phyloP scores from a whole-genome alignment of 495 filamentous ascomycete genomes.

The Rhizodiscina lignyota region DNA sequence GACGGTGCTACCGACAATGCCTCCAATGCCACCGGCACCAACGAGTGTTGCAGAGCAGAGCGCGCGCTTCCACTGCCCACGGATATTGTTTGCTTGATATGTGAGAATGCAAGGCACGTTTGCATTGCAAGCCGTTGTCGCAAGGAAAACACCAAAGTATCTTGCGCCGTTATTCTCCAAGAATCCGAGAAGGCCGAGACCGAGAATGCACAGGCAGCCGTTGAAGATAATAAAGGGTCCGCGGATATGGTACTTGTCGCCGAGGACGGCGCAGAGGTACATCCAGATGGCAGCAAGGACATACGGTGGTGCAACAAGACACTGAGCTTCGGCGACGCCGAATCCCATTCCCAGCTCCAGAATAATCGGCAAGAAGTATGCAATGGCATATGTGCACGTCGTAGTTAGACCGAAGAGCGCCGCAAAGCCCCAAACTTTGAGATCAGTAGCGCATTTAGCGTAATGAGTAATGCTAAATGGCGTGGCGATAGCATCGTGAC shows the following conservation, averaged over 20 bases:
- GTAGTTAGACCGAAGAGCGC: constrained; percentile 42
- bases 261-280: constrained; percentile 32
- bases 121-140: constrained; percentile 40
- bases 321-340: constrained; percentile 36
- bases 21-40: constrained; percentile 39
- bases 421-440: constrained; percentile 46
- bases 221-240: constrained; percentile 43
- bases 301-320: constrained; percentile 47
- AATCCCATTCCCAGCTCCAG: constrained; percentile 41
- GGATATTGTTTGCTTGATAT: constrained; percentile 51
- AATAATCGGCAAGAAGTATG: constrained; percentile 54
- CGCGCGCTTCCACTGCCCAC: constrained; percentile 50
- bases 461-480: constrained; percentile 34
- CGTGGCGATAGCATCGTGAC: constrained; percentile 29
- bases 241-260: constrained; percentile 39
- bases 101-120: constrained; percentile 42
- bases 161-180: constrained; percentile 28
- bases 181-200: constrained; percentile 36
- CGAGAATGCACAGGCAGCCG: constrained; percentile 27
- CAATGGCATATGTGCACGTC: constrained; percentile 44
- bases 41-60: constrained; percentile 39
- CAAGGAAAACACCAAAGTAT: constrained; percentile 50
- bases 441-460: constrained; percentile 30
- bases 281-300: constrained; percentile 40
- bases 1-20: constrained; percentile 38